Percentiles rank a stretch among this genome's conserved stretches.
phyloP scores from a whole-genome alignment of 73 alveolate genomes.

The Durusdinium trenchii region DNA sequence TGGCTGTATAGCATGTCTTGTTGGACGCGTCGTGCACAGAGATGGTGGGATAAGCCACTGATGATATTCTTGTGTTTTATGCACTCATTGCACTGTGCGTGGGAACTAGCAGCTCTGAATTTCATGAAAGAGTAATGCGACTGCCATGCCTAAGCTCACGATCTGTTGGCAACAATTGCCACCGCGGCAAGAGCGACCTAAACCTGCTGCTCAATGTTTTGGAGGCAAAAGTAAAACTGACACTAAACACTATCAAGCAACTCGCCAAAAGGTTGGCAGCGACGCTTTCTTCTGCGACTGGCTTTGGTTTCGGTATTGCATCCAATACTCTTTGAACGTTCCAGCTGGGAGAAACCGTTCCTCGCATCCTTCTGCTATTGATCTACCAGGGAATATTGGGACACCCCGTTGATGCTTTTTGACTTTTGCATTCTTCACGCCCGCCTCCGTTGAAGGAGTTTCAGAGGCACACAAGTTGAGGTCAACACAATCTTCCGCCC shows the following conservation, averaged over 20 bases:
- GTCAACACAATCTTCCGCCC: neutral
- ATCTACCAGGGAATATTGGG: neutral
- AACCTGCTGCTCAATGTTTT: too few relatives aligned
- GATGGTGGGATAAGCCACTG: neutral
- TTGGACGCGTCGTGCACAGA: neutral
- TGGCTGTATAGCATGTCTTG: neutral
- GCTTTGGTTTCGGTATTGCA: neutral
- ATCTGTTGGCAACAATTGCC: neutral
- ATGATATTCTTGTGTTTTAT: neutral
- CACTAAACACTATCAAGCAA: too few relatives aligned
- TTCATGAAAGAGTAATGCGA: neutral
- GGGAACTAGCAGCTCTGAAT: neutral
- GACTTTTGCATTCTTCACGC: neutral
- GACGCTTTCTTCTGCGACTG: neutral
- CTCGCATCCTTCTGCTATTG: neutral
- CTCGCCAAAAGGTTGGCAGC: slow-evolving; percentile 43
- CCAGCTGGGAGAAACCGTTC: neutral
- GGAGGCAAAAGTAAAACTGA: too few relatives aligned
- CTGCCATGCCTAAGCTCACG: neutral
- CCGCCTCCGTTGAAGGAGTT: neutral
- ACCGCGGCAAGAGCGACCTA: neutral
- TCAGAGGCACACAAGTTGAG: neutral
- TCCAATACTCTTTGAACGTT: slow-evolving; percentile 17
- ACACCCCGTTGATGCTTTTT: slow-evolving; percentile 24
- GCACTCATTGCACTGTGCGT: slow-evolving; percentile 47